Percentiles rank a stretch among this genome's conserved stretches.
phyloP scores from a whole-genome alignment of 441 rosid genomes.

The Arabidopsis lyrata region DNA sequence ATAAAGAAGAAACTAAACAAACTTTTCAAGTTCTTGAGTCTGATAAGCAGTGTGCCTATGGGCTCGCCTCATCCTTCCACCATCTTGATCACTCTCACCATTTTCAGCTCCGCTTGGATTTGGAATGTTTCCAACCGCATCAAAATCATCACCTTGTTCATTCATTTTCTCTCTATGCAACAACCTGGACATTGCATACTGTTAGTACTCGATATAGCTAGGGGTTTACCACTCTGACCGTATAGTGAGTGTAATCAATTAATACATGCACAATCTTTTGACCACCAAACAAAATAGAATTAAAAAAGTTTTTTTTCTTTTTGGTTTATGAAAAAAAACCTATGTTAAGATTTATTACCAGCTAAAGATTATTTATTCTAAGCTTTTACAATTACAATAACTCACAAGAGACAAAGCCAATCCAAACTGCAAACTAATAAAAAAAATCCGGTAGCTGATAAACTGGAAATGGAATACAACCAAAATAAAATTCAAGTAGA shows the following conservation, averaged over 20 bases:
- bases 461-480: neutral
- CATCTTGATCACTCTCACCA: neutral
- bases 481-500: neutral
- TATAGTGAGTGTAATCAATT: neutral
- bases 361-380: neutral
- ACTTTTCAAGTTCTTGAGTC: conserved; percentile 29
- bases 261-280: neutral
- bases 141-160: neutral
- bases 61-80: neutral
- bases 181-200: neutral
- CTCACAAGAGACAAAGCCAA: neutral
- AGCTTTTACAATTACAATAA: neutral
- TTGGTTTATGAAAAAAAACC: no score
- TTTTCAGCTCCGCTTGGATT: neutral
- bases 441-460: neutral
- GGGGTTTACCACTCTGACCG: neutral
- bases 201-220: neutral
- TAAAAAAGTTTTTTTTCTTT: no score
- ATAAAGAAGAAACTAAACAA: conserved; percentile 1
- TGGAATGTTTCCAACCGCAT: neutral
- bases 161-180: conserved; percentile 26
- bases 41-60: conserved; percentile 17
- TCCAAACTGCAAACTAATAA: neutral
- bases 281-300: neutral
- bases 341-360: neutral